phyloP scores from a whole-genome alignment of 192 early-diverging fungal genomes.

The Mortierella claussenii region DNA sequence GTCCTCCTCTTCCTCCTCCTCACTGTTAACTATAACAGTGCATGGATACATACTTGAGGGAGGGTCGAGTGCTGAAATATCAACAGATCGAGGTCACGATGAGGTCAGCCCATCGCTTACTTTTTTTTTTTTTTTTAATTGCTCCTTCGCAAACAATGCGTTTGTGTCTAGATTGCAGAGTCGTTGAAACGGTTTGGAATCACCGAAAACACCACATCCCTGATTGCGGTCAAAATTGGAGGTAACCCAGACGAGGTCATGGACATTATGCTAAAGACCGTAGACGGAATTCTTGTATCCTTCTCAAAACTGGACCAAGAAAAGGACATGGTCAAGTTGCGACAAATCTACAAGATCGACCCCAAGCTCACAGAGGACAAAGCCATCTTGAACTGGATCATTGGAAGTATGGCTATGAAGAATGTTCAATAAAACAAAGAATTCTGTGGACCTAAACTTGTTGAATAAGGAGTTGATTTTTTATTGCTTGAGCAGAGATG shows the following conservation, averaged over 20 bases:
- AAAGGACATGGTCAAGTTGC: conserved; percentile 53
- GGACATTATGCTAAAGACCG: conserved; percentile 44
- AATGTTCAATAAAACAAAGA: conserved; percentile 48
- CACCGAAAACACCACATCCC: conserved; percentile 52
- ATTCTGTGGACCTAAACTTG: too few species aligned
- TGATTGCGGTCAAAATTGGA: conserved; percentile 62
- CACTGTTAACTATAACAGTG: too few species aligned
- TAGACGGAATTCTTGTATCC: conserved; percentile 55
- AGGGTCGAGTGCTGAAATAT: too few species aligned
- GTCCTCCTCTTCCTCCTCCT: too few species aligned
- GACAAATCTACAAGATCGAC: conserved; percentile 66
- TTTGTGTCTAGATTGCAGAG: conserved; percentile 59
- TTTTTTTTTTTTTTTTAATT: conserved; percentile 14
- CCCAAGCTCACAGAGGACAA: conserved; percentile 48
- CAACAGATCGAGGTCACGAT: conserved; percentile 9
- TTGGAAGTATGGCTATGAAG: conserved; percentile 67
- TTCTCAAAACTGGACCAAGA: conserved; percentile 54
- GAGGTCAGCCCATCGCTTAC: background rate
- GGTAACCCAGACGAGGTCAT: conserved; percentile 52
- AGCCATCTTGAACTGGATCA: conserved; percentile 56
- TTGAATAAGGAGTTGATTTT: too few species aligned
- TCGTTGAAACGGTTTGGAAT: conserved; percentile 63
- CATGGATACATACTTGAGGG: too few species aligned
- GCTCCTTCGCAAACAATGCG: background rate
- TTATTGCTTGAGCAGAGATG: too few species aligned